A percentile compares a stretch with the other conserved stretches of the same genome.
phyloP scores from a whole-genome alignment of 352 stramenopile species.

The Pythium plurisporium region DNA sequence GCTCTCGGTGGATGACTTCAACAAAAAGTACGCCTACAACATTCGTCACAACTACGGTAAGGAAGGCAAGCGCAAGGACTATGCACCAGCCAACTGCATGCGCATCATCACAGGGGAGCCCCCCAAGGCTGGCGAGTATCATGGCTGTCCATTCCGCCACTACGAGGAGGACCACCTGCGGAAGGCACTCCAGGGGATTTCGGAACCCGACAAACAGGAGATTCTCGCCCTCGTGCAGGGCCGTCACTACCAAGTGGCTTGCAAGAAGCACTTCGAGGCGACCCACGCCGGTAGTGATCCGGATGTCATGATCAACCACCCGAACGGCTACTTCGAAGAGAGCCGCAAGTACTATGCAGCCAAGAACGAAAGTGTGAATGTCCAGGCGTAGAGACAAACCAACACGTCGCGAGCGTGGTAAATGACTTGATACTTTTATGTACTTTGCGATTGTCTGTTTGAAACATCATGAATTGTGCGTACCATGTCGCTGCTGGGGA shows the following conservation, averaged over 20 bases:
- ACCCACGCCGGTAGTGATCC: conserved; percentile 80
- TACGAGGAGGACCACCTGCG: conserved; percentile 92
- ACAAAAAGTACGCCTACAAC: conserved; percentile 99
- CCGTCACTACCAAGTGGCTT: conserved; percentile 97
- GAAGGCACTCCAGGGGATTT: conserved; percentile 76
- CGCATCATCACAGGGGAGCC: conserved; percentile 97
- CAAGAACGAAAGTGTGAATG: conserved; percentile 71
- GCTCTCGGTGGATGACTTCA: conserved; percentile 96
- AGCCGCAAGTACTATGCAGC: conserved; percentile 91
- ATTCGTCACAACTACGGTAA: conserved; percentile 99
- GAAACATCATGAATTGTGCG: no score
- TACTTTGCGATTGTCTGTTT: conserved; percentile 5
- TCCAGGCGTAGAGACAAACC: conserved; percentile 24
- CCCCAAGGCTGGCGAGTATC: conserved; percentile 92
- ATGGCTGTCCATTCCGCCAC: conserved; percentile 98
- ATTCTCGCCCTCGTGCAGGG: conserved; percentile 91
- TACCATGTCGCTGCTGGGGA: no score
- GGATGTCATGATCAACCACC: conserved; percentile 97
- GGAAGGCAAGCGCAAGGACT: conserved; percentile 97
- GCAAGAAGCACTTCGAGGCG: conserved; percentile 96
- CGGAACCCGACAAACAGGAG: conserved; percentile 85
- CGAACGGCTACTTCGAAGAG: conserved; percentile 97
- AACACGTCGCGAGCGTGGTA: background rate
- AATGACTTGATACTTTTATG: conserved; percentile 20
- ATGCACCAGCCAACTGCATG: conserved; percentile 95